These are phyloP conservation scores for Xylaria sp. DNA, from an alignment of 2,329 filamentous ascomycete genomes.

Conservation along the genomic window DNA sequence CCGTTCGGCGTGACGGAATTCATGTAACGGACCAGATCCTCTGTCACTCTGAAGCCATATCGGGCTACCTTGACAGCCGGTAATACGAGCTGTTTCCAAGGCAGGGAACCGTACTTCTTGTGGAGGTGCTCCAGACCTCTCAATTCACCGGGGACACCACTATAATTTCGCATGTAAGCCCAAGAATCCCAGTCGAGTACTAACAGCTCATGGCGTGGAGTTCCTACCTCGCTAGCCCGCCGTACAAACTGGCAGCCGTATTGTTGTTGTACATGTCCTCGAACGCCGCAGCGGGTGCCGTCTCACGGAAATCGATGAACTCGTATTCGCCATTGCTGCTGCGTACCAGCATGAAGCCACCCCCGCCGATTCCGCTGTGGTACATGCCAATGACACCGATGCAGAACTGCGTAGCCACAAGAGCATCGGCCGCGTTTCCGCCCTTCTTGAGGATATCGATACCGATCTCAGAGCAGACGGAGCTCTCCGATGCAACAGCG, in stretches of 20 bases:
- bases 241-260: slow-evolving; percentile 64
- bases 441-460: slow-evolving; percentile 63
- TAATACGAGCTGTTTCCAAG: slow-evolving; percentile 70
- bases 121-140: slow-evolving; percentile 78
- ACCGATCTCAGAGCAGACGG: slow-evolving; percentile 72
- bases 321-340: slow-evolving; percentile 76
- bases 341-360: slow-evolving; percentile 86
- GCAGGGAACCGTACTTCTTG: slow-evolving; percentile 65
- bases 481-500: slow-evolving; percentile 73
- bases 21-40: slow-evolving; percentile 74
- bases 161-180: slow-evolving; percentile 41
- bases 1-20: slow-evolving; percentile 50
- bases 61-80: slow-evolving; percentile 76
- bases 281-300: slow-evolving; percentile 77
- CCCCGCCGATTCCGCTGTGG: slow-evolving; percentile 84
- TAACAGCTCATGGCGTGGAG: slow-evolving; percentile 29
- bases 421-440: slow-evolving; percentile 77
- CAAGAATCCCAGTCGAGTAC: neutral
- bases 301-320: slow-evolving; percentile 85
- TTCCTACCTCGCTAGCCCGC: slow-evolving; percentile 74
- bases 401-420: slow-evolving; percentile 76
- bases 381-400: slow-evolving; percentile 79
- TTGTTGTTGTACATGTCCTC: slow-evolving; percentile 83
- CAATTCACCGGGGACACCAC: slow-evolving; percentile 72
- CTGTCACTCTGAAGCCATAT: slow-evolving; percentile 72